Conservation (phyloP, 345 rosid genomes). For the Euphorbia pulcherrima region DNA sequence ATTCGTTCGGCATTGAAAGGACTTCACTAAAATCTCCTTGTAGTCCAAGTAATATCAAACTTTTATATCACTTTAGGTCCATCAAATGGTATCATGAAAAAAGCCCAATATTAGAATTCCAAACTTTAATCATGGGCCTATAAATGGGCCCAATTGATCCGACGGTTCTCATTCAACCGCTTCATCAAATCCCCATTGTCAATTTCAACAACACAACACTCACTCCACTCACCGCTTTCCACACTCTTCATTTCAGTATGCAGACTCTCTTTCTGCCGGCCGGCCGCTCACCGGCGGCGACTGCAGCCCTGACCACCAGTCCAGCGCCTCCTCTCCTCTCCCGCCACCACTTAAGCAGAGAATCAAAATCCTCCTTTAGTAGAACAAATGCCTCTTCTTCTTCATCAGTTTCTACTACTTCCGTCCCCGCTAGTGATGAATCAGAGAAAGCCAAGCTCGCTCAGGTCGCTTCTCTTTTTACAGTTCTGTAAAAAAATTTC, state of each 20-base stretch:
- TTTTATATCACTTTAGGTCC: too few relatives aligned
- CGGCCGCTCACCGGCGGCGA: constrained; percentile 31
- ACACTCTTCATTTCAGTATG: constrained; percentile 29
- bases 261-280: constrained; percentile 56
- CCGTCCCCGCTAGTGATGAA: constrained; percentile 39
- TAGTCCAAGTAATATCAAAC: too few relatives aligned
- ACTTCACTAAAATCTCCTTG: too few relatives aligned
- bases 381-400: constrained; percentile 38
- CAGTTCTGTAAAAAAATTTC: background rate
- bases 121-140: background rate
- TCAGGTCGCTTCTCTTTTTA: constrained; percentile 41
- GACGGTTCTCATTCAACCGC: background rate
- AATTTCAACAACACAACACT: background rate
- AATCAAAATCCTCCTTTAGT: constrained; percentile 18
- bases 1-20: too few relatives aligned
- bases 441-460: constrained; percentile 65
- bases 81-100: too few relatives aligned
- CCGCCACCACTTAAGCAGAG: constrained; percentile 24
- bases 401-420: constrained; percentile 39
- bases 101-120: background rate
- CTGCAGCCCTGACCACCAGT: constrained; percentile 16
- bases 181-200: background rate
- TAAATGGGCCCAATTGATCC: background rate
- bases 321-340: constrained; percentile 20
- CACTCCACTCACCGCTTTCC: background rate